Evolutionary conservation across 306 rosid species (phyloP).

Genomic region (Cotoneaster glaucophyllus): DNA sequence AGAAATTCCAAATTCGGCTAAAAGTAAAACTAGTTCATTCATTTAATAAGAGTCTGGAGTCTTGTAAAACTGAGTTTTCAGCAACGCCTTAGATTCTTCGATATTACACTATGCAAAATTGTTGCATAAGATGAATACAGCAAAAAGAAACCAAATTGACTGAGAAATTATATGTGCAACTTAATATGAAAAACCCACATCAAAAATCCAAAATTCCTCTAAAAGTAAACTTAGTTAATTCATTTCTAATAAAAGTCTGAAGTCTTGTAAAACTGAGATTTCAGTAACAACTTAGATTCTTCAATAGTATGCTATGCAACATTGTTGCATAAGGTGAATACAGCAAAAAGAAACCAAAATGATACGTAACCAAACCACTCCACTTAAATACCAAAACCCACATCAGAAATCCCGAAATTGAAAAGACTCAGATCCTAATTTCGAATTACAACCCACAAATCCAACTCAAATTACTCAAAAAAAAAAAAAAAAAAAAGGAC

Average conservation of each 20-base stretch:
- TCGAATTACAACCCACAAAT: conserved; percentile 12
- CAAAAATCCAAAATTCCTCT: background rate
- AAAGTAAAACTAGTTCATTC: too few species aligned
- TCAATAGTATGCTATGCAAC: background rate
- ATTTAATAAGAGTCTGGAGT: background rate
- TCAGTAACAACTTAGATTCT: background rate
- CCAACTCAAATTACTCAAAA: background rate
- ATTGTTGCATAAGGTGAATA: background rate
- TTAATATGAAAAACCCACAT: background rate
- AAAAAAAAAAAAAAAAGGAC: background rate
- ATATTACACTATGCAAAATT: background rate
- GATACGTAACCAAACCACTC: background rate
- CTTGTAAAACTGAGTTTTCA: background rate
- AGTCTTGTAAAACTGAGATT: background rate
- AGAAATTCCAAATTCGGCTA: too few species aligned
- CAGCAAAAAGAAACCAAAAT: background rate
- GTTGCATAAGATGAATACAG: too few species aligned
- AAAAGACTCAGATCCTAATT: conserved; percentile 18
- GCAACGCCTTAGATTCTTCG: background rate
- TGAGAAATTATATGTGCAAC: background rate
- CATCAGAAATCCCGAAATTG: conserved; percentile 15
- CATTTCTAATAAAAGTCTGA: background rate
- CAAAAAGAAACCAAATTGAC: background rate
- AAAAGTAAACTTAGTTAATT: background rate
- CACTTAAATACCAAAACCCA: conserved; percentile 7